phyloP scores from a whole-genome alignment of 805 yeast genomes.

The Ogataea haglerorum region DNA sequence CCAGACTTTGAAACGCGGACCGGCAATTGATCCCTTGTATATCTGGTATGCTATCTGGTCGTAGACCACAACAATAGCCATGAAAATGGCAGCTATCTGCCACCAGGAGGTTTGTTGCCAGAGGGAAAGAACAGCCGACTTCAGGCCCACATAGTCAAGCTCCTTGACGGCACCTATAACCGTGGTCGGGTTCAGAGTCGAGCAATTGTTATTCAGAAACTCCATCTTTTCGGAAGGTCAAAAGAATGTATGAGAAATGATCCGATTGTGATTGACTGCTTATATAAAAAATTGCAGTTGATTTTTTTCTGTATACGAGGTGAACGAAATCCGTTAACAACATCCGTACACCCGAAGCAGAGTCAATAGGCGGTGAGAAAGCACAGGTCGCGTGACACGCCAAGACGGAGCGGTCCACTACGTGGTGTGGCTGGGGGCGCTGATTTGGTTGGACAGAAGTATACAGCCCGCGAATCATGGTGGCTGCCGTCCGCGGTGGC shows the following conservation, averaged over 20 bases:
- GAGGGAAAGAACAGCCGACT: constrained; percentile 2
- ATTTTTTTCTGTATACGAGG: constrained; percentile 9
- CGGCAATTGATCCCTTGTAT: constrained; percentile 85
- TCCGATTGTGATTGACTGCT: constrained; percentile 6
- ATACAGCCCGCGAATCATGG: too few relatives aligned
- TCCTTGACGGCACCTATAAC: constrained; percentile 6
- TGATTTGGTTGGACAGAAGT: too few relatives aligned
- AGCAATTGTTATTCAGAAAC: constrained; percentile 11
- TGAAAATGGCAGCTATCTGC: constrained; percentile 45
- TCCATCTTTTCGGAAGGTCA: constrained; percentile 17
- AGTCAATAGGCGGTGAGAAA: not conserved
- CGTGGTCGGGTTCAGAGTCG: constrained; percentile 9
- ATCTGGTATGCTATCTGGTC: constrained; percentile 78
- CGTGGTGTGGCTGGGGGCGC: too few relatives aligned
- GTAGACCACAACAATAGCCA: constrained; percentile 50
- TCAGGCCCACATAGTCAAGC: constrained; percentile 7
- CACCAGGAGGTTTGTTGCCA: constrained; percentile 45
- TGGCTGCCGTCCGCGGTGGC: too few relatives aligned
- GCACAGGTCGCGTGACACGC: not conserved
- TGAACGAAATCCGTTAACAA: constrained; percentile 1
- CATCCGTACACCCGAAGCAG: constrained; percentile 3
- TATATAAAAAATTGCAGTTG: constrained; percentile 7
- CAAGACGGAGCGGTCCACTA: too few relatives aligned
- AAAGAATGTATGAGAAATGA: constrained; percentile 1
- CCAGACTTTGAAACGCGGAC: constrained; percentile 85